These are phyloP conservation scores for Punctularia strigosozonata DNA, from an alignment of 768 basidiomycete species.

Conservation along the genomic window DNA sequence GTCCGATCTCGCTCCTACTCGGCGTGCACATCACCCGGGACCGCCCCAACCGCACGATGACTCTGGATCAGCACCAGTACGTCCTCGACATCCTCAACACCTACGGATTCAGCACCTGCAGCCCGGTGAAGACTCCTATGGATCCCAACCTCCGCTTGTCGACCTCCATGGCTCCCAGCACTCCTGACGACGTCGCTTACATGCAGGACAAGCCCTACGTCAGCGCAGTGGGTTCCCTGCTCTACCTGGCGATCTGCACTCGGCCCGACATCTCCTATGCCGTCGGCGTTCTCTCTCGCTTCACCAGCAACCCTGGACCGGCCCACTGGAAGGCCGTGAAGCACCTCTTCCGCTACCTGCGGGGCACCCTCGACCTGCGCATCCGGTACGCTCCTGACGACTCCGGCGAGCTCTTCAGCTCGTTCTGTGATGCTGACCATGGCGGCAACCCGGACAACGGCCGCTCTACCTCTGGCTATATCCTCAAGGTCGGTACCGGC, in stretches of 20 bases:
- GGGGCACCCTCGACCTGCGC: constrained; percentile 15
- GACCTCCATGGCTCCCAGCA: not conserved
- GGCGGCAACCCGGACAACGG: too few relatives aligned
- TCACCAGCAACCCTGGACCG: constrained; percentile 17
- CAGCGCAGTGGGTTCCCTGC: constrained; percentile 20
- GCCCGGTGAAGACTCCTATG: too few relatives aligned
- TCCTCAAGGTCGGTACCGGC: constrained; percentile 20
- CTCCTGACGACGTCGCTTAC: not conserved
- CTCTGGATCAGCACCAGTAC: constrained; percentile 18
- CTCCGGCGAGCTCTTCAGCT: too few relatives aligned
- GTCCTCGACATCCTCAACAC: constrained; percentile 16
- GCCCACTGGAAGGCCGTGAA: constrained; percentile 27
- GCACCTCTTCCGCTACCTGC: constrained; percentile 29
- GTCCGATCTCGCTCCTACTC: constrained; percentile 8
- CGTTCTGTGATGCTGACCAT: too few relatives aligned
- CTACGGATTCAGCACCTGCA: too few relatives aligned
- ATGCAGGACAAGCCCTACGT: constrained; percentile 13
- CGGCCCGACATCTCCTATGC: constrained; percentile 29
- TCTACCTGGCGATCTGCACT: constrained; percentile 21
- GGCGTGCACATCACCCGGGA: constrained; percentile 13
- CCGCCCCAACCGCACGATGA: constrained; percentile 7
- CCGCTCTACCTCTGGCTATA: too few relatives aligned
- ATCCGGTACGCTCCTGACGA: constrained; percentile 13
- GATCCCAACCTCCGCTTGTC: not conserved
- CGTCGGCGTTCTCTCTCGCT: constrained; percentile 21